Evolutionary conservation across 164 flowering plant species (phyloP).

Genomic region (Vitis labrusca): DNA sequence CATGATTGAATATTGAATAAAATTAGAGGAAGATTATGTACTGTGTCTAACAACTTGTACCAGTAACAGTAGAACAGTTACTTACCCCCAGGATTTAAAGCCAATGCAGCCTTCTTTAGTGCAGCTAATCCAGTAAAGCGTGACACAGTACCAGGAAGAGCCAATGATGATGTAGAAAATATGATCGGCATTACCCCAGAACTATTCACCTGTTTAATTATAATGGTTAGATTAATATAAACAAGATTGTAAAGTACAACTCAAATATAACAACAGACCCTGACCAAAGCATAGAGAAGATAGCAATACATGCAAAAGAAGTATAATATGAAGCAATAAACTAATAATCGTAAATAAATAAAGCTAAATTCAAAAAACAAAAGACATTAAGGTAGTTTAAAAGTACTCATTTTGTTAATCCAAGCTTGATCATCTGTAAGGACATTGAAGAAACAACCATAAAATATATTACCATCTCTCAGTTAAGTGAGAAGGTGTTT

Average conservation of each 20-base stretch:
- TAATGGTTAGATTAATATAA: neutral
- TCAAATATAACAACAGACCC: too few relatives aligned
- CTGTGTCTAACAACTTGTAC: constrained; percentile 3
- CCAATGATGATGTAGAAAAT: constrained; percentile 93
- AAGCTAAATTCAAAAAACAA: too few relatives aligned
- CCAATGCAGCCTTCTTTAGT: constrained; percentile 82
- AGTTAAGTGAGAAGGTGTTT: too few relatives aligned
- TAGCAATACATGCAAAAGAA: too few relatives aligned
- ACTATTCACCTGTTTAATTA: constrained; percentile 80
- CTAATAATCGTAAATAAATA: too few relatives aligned
- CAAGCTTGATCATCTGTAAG: too few relatives aligned
- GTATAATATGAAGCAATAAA: too few relatives aligned
- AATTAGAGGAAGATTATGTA: neutral
- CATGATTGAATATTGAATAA: neutral
- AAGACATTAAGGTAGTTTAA: too few relatives aligned
- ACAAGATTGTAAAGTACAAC: neutral
- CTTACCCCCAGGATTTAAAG: constrained; percentile 94
- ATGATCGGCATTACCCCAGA: constrained; percentile 99
- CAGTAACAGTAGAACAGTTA: neutral
- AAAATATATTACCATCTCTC: too few relatives aligned
- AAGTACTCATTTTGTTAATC: too few relatives aligned
- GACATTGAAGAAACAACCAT: too few relatives aligned
- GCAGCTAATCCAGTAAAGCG: constrained; percentile 88
- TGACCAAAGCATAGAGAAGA: neutral
- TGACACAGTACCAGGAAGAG: constrained; percentile 96